Evolutionary conservation across 2,329 filamentous ascomycete genomes (phyloP), one percentile per base, ranked within the genome.

Genomic region (Colletotrichum brevisporum): DNA sequence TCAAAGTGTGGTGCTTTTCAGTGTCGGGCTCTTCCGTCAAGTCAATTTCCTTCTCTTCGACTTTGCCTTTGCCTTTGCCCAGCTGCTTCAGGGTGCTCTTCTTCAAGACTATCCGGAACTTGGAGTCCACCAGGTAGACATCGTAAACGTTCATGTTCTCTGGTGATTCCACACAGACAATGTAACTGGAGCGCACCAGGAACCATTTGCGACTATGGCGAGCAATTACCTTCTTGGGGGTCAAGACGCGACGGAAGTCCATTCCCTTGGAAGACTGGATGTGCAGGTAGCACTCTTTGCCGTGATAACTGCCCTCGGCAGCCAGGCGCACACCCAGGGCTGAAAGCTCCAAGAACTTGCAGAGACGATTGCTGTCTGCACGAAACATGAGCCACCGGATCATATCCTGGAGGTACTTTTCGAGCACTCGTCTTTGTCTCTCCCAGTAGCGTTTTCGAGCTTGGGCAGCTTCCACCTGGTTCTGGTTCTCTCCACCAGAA

Each of bases 131-230:
- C n/a, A 99, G 86, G 79, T 98, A 98, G 24, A 99, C 96, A 81
- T 99, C 97, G 78, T 97, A 98, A 41, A 98, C 97, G 76, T 97
- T 95, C 92, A 98, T 97, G 75, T 97, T 97, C 78, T 98, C 95
- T 0, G 96, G 96, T 0, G 96, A 98, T 78, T 98, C 95, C n/a
- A 98, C 95, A 74, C 95, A 98, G 52, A 97, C 95, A 69, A 99
- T 91, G 76, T 99, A 99, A 82, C 94, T 98, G 80, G 98, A 95
- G 59, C 96, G 88, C n/a, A 99, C 94, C 21, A 98, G 85, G 78
- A 99, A 99, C 96, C 96, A 99, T 79, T 98, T 98, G 18, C 94
- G 94, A 70, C 90, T 92, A 80, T 98, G 95, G 13, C 94, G 89
- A 60, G 90, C 90, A 76, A 94, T 93, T 71, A 97, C 87, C 75